Conservation (phyloP, 441 rosid genomes). For the Corymbia citriodora region DNA sequence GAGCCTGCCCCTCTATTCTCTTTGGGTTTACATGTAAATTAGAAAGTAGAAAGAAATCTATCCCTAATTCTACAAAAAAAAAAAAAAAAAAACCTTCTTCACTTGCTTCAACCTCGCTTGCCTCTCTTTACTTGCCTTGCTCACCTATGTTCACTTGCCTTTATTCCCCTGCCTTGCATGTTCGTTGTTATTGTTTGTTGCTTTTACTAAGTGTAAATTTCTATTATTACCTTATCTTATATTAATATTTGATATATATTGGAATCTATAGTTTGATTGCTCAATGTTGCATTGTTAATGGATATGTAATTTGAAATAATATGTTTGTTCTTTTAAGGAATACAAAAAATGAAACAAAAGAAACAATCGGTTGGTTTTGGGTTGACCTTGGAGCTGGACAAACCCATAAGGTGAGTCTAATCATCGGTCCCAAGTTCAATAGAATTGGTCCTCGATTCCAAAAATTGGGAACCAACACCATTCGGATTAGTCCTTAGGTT, state of each 20-base stretch:
- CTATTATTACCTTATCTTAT: no score
- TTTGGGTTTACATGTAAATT: background rate
- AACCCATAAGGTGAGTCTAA: background rate
- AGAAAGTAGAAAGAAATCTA: background rate
- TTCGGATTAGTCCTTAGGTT: accelerated
- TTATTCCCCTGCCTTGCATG: background rate
- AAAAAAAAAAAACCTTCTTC: no score
- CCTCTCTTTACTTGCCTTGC: background rate
- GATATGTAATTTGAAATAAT: background rate
- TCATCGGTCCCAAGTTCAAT: no score
- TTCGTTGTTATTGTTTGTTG: no score
- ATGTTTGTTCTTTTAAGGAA: no score
- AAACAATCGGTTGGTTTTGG: accelerated
- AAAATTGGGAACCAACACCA: background rate
- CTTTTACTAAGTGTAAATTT: background rate
- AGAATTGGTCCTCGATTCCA: background rate
- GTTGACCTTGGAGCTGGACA: accelerated
- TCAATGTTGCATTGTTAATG: background rate
- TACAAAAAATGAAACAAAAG: no score
- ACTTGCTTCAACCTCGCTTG: accelerated
- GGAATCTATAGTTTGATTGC: no score
- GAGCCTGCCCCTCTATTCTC: background rate
- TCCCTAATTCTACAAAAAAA: background rate
- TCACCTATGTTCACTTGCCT: background rate
- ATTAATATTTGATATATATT: no score